Conservation (phyloP, 805 yeast species). For the Myxozyma sirexii region DNA sequence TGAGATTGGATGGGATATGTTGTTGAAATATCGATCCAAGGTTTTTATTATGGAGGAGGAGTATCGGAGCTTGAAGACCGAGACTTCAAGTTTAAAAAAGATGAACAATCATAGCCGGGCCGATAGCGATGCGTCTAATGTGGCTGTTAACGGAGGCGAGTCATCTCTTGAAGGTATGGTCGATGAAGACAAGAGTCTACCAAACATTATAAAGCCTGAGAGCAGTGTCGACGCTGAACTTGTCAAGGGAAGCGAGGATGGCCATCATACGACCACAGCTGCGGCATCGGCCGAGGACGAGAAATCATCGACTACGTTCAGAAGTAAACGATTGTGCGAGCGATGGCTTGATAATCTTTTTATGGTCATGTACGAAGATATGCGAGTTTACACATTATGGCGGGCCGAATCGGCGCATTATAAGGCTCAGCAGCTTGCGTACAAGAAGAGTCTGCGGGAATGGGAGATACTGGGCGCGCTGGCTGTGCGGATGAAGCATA, state of each 20-base stretch:
- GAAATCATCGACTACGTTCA: slow-evolving; percentile 32
- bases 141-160: slow-evolving; percentile 31
- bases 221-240: slow-evolving; percentile 34
- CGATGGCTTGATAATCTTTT: slow-evolving; percentile 79
- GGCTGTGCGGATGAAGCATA: slow-evolving; percentile 82
- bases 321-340: slow-evolving; percentile 65
- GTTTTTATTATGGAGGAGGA: slow-evolving; percentile 84
- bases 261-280: slow-evolving; percentile 14
- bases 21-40: slow-evolving; percentile 64
- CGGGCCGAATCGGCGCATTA: slow-evolving; percentile 88
- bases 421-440: slow-evolving; percentile 81
- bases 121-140: slow-evolving; percentile 29
- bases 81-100: slow-evolving; percentile 22
- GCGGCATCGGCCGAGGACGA: slow-evolving; percentile 10
- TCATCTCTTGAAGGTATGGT: slow-evolving; percentile 31
- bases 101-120: slow-evolving; percentile 25
- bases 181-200: slow-evolving; percentile 18
- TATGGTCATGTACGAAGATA: slow-evolving; percentile 68
- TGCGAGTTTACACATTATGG: slow-evolving; percentile 81
- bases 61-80: slow-evolving; percentile 47
- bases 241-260: slow-evolving; percentile 32
- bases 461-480: slow-evolving; percentile 92
- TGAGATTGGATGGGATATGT: slow-evolving; percentile 78
- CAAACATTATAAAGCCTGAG: slow-evolving; percentile 33
- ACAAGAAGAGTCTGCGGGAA: slow-evolving; percentile 76